Evolutionary conservation across 495 filamentous ascomycete species (phyloP), one percentile per base, ranked within the genome.

Genomic region (Trypethelium eluteriae): DNA sequence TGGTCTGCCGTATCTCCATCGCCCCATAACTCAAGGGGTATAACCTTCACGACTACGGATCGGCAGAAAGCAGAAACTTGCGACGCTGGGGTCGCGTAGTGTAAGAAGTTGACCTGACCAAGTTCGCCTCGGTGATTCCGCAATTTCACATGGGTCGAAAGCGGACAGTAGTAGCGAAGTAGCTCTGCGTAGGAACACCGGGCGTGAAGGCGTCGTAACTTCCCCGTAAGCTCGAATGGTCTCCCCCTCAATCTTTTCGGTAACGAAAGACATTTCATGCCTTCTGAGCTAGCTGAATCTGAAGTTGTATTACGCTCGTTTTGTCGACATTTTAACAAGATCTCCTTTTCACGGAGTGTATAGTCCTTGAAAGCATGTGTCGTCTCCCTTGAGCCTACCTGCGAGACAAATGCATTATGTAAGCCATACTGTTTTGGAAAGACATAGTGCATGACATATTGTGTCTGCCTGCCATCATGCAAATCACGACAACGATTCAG

Each of bases 341-440:
- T 96, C 69, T 97, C 93, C 38, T 89, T 81, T 72, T 97, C 94
- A 36, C 93, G 84, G 5, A 90, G 74, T 2, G 88, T 90, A 70
- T 93, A 93, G 72, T 94, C 90, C 69, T 90, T 93, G 70, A 92
- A 86, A 39, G 82, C 81, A 62, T 91, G 86, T 0, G 81, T 78
- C 0, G 85, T 91, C 67, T 92, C 84, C 38, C 76, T 83, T 16
- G 71, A 73, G 71, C 93, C 82, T 14, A 88, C 79, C 11, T 78
- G 74, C 1, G 84, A 86, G 0, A 89, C 90, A 70, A 98, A 97
- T n/a, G 88, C 90, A 77, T 96, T 98, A 70, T 93, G 90, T 12
- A 98, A 78, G 2, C 85, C 85, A 73, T 96, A 97, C 74, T 98
- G 92, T 25, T 88, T 82, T 39, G 94, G 94, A 69, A 98, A 98